Evolutionary conservation across 2,329 filamentous ascomycete species (phyloP).

Genomic region (Fusarium austroafricanum): DNA sequence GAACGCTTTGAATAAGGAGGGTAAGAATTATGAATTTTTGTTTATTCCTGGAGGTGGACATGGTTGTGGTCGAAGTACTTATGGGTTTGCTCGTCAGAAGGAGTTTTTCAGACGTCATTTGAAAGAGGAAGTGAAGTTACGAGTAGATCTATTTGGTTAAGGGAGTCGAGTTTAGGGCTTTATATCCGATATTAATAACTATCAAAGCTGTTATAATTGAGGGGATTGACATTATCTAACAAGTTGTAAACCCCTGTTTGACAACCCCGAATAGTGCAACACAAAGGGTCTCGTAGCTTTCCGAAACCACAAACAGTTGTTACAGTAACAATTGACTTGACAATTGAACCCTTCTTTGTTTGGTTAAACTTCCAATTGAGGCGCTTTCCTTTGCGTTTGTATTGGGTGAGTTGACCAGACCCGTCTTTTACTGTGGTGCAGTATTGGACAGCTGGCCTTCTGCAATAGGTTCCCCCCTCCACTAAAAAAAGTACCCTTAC

Average conservation of each 20-base stretch:
- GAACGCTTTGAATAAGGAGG: conserved; percentile 42
- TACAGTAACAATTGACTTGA: background rate
- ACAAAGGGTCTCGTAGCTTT: conserved; percentile 17
- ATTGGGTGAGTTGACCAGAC: conserved; percentile 14
- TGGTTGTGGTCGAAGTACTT: conserved; percentile 26
- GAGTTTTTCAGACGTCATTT: conserved; percentile 36
- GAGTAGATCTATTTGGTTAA: conserved; percentile 13
- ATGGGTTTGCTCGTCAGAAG: conserved; percentile 36
- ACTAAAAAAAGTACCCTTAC: conserved; percentile 19
- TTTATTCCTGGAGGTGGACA: conserved; percentile 43
- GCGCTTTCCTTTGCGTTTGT: conserved; percentile 30
- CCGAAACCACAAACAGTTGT: conserved; percentile 1
- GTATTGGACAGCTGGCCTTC: conserved; percentile 42
- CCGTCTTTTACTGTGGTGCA: background rate
- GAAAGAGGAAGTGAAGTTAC: background rate
- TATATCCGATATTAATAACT: background rate
- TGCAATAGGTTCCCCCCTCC: conserved; percentile 28
- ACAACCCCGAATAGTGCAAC: conserved; percentile 22
- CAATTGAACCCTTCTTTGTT: background rate
- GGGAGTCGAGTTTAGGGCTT: background rate
- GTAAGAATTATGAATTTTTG: conserved; percentile 48
- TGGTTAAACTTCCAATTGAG: conserved; percentile 3
- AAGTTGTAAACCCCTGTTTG: conserved; percentile 13
- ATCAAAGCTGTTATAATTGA: background rate
- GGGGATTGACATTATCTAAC: background rate